These are phyloP conservation scores for Limtongozyma cylindracea DNA, from an alignment of 805 yeast species.

Conservation along the genomic window DNA sequence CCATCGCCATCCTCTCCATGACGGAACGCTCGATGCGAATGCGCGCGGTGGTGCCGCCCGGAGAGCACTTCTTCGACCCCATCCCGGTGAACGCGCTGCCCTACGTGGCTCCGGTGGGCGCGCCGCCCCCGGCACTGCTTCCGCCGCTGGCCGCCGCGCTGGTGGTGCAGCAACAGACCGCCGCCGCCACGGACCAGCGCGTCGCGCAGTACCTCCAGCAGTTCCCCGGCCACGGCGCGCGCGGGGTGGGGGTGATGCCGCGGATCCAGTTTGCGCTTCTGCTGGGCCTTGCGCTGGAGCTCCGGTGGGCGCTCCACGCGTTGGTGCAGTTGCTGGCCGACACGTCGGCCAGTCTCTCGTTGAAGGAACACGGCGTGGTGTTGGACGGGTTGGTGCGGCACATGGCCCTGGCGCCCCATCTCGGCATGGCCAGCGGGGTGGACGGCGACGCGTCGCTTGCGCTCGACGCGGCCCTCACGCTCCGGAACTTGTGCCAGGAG, in stretches of 20 bases:
- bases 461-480: no score
- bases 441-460: constrained; percentile 26
- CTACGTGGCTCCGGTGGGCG: no score
- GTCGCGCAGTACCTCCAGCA: constrained; percentile 1
- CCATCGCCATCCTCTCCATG: no score
- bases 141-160: no score
- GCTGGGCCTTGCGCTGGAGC: constrained; percentile 17
- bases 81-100: no score
- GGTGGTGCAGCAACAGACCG: no score
- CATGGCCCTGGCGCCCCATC: constrained; percentile 24
- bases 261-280: constrained; percentile 52
- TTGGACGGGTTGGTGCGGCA: constrained; percentile 5
- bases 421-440: constrained; percentile 26
- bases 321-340: constrained; percentile 21
- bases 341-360: constrained; percentile 11
- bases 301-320: constrained; percentile 24
- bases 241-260: constrained; percentile 36
- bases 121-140: no score
- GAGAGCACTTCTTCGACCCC: no score
- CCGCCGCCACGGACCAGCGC: no score
- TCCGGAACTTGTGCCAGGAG: no score
- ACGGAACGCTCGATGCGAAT: no score
- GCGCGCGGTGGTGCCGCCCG: no score
- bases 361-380: constrained; percentile 4
- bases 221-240: constrained; percentile 7